Evolutionary conservation across 345 rosid species (phyloP), one percentile per base, ranked within the genome.

Genomic region (Eucalyptus shirleyi): DNA sequence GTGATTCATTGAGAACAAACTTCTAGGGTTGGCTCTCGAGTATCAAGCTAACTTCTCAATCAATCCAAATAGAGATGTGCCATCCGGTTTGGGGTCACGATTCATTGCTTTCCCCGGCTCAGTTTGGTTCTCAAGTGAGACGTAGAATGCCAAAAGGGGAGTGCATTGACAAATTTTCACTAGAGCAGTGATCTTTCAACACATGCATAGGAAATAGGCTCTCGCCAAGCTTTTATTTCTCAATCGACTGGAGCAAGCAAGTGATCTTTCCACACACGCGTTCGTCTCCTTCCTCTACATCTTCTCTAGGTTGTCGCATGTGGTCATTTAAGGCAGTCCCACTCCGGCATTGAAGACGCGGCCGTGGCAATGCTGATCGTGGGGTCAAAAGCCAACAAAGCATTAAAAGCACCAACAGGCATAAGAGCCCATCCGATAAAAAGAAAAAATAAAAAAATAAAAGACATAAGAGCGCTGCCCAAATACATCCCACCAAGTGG

Each of bases 401-500:
- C 80, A 67, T 32, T 5, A 72, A 72, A 37, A 34, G 82, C 82
- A 34, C 28, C 15, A 10, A 19, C 40, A 11, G 26, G 21, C 26
- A 34, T 18, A 50, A 16, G 55, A 51, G 55, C 55, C 55, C 55
- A 2, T 51, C 21, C 8, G 55, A 51, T 51, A 16, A 50, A 6
- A 50, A 17, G 1, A 51, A 3, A 50, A 51, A 1, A 16, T 2
- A 14, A 10, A 47, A 47, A 0, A 49, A 2, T 5, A 15, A 14
- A 50, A 50, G 55, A 51, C 56, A 51, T 3, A 30, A 65, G 72
- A 14, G 72, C 10, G 1, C 18, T 14, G 4, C 72, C 37, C 72
- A n/a, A 65, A 30, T 15, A 18, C 82, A 34, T 72, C 82, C 82
- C 55, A 51, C 21, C 55, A 51, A 51, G 21, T 17, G 55, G 55